phyloP scores from a whole-genome alignment of 75 land plant species.

The Isoetes taiwanensis region DNA sequence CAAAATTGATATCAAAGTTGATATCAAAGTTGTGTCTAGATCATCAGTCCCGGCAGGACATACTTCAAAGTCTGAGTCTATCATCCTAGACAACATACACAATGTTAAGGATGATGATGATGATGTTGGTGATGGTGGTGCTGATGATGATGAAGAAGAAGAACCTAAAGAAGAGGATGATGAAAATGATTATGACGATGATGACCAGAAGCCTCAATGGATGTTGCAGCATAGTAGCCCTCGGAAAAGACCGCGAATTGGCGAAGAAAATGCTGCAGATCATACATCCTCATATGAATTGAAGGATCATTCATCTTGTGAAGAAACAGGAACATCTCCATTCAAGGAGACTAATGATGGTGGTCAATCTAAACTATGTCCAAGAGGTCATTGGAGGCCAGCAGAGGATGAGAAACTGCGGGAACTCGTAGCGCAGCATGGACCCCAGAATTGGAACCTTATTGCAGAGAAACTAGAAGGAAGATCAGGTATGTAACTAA shows the following conservation, averaged over 20 bases:
- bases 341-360: too few relatives aligned
- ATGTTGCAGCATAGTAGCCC: background rate
- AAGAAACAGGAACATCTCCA: too few relatives aligned
- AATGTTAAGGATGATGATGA: conserved; percentile 19
- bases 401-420: conserved; percentile 48
- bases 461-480: conserved; percentile 60
- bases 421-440: conserved; percentile 44
- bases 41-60: too few relatives aligned
- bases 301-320: too few relatives aligned
- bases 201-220: conserved; percentile 1
- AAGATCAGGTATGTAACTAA: conserved; percentile 41
- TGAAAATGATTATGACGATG: background rate
- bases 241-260: conserved; percentile 15
- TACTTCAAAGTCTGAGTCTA: too few relatives aligned
- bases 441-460: conserved; percentile 68
- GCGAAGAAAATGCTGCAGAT: too few relatives aligned
- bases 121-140: conserved; percentile 5
- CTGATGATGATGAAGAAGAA: conserved; percentile 12
- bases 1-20: too few relatives aligned
- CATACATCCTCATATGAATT: too few relatives aligned
- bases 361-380: conserved; percentile 38
- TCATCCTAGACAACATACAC: too few relatives aligned
- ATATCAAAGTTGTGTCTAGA: too few relatives aligned
- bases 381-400: conserved; percentile 57
- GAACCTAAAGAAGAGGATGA: background rate